Evolutionary conservation across 306 rosid species (phyloP).

Genomic region (Rosa rugosa): DNA sequence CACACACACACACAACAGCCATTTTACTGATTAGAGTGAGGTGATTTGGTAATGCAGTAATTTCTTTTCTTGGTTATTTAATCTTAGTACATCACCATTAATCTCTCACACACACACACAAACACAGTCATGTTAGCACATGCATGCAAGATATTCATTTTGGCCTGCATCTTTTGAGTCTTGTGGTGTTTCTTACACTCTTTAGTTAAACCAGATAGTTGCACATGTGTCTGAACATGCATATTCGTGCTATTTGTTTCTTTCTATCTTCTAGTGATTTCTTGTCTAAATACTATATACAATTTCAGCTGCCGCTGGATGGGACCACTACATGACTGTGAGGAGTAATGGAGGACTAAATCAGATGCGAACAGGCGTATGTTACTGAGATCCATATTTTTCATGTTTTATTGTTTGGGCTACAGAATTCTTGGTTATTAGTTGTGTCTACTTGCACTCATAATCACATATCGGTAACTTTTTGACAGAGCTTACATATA

Average conservation of each 20-base stretch:
- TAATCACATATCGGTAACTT: neutral
- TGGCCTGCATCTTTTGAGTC: neutral
- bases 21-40: neutral
- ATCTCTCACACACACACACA: neutral
- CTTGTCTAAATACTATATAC: conserved; percentile 18
- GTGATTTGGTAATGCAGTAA: neutral
- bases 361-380: conserved; percentile 98
- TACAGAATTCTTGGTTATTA: conserved; percentile 1
- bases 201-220: neutral
- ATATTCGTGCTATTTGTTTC: neutral
- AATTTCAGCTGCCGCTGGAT: conserved; percentile 55
- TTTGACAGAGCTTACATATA: neutral
- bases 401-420: neutral
- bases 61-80: neutral
- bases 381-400: conserved; percentile 30
- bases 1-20: no score
- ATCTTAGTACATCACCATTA: neutral
- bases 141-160: neutral
- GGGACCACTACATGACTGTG: conserved; percentile 71
- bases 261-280: neutral
- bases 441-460: neutral
- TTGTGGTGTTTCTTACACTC: neutral
- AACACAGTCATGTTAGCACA: neutral
- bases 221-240: neutral
- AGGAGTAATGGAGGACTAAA: conserved; percentile 89